phyloP scores from a whole-genome alignment of 768 basidiomycete genomes.

The Mycena albidolilacea region DNA sequence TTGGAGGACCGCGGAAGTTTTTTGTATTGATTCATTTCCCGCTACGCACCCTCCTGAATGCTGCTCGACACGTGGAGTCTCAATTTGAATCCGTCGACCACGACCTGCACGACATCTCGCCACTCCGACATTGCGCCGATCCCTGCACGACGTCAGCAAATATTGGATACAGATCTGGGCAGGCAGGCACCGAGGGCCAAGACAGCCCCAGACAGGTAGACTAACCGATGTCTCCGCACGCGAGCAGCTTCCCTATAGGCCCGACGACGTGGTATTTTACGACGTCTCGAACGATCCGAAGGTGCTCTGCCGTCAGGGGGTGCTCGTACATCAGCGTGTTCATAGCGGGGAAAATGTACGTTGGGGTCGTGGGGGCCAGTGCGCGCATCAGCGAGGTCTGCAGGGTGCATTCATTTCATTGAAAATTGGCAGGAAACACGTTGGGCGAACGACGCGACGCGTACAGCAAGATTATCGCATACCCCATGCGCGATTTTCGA shows the following conservation, averaged over 20 bases:
- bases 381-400: slow-evolving; percentile 90
- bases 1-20: background rate
- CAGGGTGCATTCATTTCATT: background rate
- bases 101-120: slow-evolving; percentile 86
- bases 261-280: slow-evolving; percentile 88
- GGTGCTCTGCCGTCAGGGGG: slow-evolving; percentile 89
- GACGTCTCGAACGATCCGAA: slow-evolving; percentile 80
- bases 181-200: background rate
- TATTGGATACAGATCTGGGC: background rate
- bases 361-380: slow-evolving; percentile 85
- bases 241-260: slow-evolving; percentile 89
- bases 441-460: slow-evolving; percentile 36
- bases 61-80: slow-evolving; percentile 39
- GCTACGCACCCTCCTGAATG: background rate
- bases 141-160: slow-evolving; percentile 60
- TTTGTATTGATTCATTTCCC: background rate
- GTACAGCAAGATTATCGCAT: slow-evolving; percentile 92
- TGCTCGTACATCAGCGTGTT: slow-evolving; percentile 99
- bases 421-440: background rate
- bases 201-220: background rate
- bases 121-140: slow-evolving; percentile 98
- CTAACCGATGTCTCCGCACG: slow-evolving; percentile 93
- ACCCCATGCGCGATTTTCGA: slow-evolving; percentile 91
- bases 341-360: slow-evolving; percentile 97
- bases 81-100: slow-evolving; percentile 73